These are phyloP conservation scores for Ascochyta pisi DNA, from an alignment of 2,329 filamentous ascomycete species.

Conservation along the genomic window DNA sequence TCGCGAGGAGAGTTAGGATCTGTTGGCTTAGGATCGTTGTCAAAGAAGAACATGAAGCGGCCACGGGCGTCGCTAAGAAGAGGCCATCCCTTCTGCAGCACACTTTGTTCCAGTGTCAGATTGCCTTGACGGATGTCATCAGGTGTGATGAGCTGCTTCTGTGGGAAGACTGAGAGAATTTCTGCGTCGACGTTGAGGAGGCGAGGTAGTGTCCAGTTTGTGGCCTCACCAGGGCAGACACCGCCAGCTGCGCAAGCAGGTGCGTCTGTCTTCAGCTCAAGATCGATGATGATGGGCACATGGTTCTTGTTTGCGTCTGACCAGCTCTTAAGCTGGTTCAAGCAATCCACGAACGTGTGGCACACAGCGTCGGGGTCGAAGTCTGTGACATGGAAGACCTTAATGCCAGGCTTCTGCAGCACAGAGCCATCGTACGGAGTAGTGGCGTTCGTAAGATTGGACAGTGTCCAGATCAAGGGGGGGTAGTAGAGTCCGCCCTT, in stretches of 20 bases:
- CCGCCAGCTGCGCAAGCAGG: slow-evolving; percentile 43
- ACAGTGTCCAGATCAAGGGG: slow-evolving; percentile 53
- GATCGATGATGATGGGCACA: slow-evolving; percentile 58
- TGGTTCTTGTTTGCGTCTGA: slow-evolving; percentile 53
- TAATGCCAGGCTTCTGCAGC: slow-evolving; percentile 54
- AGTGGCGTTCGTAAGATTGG: slow-evolving; percentile 50
- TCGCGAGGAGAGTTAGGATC: slow-evolving; percentile 42
- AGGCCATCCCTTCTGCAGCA: slow-evolving; percentile 59
- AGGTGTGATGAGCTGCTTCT: slow-evolving; percentile 54
- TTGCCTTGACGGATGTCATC: slow-evolving; percentile 54
- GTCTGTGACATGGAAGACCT: slow-evolving; percentile 61
- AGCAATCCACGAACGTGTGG: slow-evolving; percentile 56
- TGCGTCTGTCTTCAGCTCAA: slow-evolving; percentile 58
- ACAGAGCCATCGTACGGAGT: slow-evolving; percentile 50
- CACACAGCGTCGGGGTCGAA: slow-evolving; percentile 56
- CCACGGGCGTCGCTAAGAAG: slow-evolving; percentile 54
- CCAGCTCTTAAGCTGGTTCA: slow-evolving; percentile 55
- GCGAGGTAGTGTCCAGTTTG: slow-evolving; percentile 54
- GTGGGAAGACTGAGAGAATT: slow-evolving; percentile 54
- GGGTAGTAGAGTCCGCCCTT: slow-evolving; percentile 57
- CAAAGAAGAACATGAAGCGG: slow-evolving; percentile 60
- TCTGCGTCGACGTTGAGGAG: slow-evolving; percentile 57
- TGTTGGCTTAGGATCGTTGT: slow-evolving; percentile 53
- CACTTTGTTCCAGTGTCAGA: slow-evolving; percentile 55
- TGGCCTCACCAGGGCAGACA: slow-evolving; percentile 49